Conservation (phyloP, 2,329 filamentous ascomycete genomes). For the Nigrospora osmanthi region DNA sequence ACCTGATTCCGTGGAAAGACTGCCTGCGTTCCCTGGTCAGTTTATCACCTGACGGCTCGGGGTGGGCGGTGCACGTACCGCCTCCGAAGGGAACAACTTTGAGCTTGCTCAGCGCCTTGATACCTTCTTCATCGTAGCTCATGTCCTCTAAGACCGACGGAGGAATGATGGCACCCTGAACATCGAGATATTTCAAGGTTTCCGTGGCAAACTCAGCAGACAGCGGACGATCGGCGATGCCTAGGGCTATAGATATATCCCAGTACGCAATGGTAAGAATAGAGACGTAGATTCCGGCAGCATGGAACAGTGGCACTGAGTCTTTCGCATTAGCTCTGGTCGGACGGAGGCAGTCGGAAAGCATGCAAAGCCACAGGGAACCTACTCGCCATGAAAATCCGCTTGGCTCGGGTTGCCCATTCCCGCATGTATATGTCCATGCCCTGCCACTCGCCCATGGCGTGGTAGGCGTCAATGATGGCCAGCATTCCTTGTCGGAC, state of each 20-base stretch:
- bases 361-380: neutral
- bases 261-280: constrained; percentile 20
- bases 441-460: constrained; percentile 1
- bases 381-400: neutral
- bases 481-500: constrained; percentile 26
- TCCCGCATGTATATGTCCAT: neutral
- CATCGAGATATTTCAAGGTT: constrained; percentile 17
- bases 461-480: constrained; percentile 18
- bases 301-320: constrained; percentile 30
- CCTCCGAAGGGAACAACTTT: constrained; percentile 27
- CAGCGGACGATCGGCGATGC: constrained; percentile 23
- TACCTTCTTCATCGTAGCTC: constrained; percentile 20
- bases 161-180: constrained; percentile 23
- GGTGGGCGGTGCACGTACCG: constrained; percentile 13
- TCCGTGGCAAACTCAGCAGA: constrained; percentile 23
- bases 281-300: constrained; percentile 20
- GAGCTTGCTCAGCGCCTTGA: constrained; percentile 23
- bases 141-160: constrained; percentile 36
- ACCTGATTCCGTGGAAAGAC: constrained; percentile 26
- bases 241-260: constrained; percentile 17
- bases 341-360: neutral
- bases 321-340: no score
- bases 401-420: neutral
- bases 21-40: constrained; percentile 17
- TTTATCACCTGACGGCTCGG: neutral